Percentiles rank a stretch among this genome's conserved stretches.
These are phyloP conservation scores for Penicillium frequentans DNA, from an alignment of 2,329 filamentous ascomycete species.

Conservation along the genomic window DNA sequence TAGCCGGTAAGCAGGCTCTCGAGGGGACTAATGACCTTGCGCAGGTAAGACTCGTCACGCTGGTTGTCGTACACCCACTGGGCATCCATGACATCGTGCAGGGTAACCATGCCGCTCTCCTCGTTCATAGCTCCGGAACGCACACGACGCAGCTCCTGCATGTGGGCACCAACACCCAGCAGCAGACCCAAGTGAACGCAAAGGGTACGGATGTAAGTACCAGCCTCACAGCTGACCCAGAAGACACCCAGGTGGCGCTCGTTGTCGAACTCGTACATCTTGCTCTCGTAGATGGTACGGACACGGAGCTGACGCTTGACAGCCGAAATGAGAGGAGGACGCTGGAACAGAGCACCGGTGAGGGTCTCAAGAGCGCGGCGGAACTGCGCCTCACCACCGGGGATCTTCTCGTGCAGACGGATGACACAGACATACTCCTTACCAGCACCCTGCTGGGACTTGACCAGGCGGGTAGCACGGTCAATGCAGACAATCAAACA, in stretches of 20 bases:
- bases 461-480: constrained; percentile 94
- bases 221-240: constrained; percentile 98
- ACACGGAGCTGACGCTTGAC: constrained; percentile 99
- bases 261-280: constrained; percentile 96
- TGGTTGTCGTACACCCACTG: constrained; percentile 97
- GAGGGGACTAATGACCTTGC: constrained; percentile 85
- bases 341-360: constrained; percentile 95
- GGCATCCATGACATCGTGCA: constrained; percentile 93
- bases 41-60: constrained; percentile 87
- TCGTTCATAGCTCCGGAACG: constrained; percentile 95
- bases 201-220: constrained; percentile 97
- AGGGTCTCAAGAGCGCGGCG: constrained; percentile 91
- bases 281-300: constrained; percentile 96
- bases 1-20: constrained; percentile 90
- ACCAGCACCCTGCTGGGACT: constrained; percentile 97
- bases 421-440: constrained; percentile 99
- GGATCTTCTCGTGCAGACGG: constrained; percentile 90
- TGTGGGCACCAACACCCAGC: constrained; percentile 85
- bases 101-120: constrained; percentile 81
- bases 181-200: constrained; percentile 86
- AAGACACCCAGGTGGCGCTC: constrained; percentile 96
- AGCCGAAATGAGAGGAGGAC: constrained; percentile 93
- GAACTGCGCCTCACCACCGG: constrained; percentile 90
- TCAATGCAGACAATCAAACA: constrained; percentile 95
- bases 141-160: constrained; percentile 96